Base-by-base conservation (phyloP, 768 basidiomycete species). In the Boletus speciosus region DNA sequence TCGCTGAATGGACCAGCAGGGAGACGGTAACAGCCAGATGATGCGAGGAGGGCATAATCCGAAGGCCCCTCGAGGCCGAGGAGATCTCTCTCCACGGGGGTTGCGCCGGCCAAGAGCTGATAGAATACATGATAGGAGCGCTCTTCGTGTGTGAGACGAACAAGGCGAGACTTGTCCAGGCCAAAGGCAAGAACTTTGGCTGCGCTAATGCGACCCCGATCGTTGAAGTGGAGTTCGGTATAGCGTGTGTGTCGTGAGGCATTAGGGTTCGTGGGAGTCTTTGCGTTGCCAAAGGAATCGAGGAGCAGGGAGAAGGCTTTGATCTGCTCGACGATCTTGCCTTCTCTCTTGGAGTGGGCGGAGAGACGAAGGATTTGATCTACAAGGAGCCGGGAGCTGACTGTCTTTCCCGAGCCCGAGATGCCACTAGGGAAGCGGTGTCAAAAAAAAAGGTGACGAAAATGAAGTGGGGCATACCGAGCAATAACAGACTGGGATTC, bases 101-200 rank as follows among this genome's bases (percentile, higher is more conserved):
- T 76, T 40, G 82, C 81, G 31, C 83, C 83, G 29, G 84, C 80
- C 36, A 85, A 68, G 49, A 85, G 73, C 61, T 85, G 83, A 67
- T 85, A 85, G 67, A 85, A 85, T 37, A 85, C 74, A 60, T 85
- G 84, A 66, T 78, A 85, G 23, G 80, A 76, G n/a, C 83, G 76
- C 59, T 85, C 83, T 50, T 85, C 84, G 34, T 81, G 78, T 1
- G 76, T 66, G 47, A 85, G 74, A 6, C 74, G 74, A 34, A 73
- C 72, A 31, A 84, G 70, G 16, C 82, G 74, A 23, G 81, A 81
- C 71, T 85, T 85, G 73, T 85, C 84, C 40, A 85, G 76, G 25
- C 79, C 84, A 58, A 78, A 85, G 14, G 82, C 76, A 43, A 85
- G 73, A 16, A 81, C 74, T 59, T 84, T 82, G 6, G 80, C 82